Conservation (phyloP, 148 eudicot species). For the Amaranthus hypochondriacus region DNA sequence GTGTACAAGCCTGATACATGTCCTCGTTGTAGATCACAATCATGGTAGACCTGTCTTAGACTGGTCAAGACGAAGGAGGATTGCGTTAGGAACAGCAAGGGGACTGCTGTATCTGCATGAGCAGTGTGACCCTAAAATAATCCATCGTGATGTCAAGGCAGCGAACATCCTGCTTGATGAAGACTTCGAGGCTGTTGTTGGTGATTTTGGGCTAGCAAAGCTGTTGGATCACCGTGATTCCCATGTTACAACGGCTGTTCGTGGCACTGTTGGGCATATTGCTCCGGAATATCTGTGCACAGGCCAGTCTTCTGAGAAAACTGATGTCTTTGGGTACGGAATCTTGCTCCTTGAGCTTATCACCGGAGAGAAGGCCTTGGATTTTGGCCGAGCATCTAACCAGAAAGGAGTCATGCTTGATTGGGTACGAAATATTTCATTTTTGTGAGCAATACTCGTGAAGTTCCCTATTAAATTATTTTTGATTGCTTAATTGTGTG, state of each 20-base stretch:
- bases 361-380: slow-evolving; percentile 82
- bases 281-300: slow-evolving; percentile 92
- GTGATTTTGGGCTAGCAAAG: slow-evolving; percentile 96
- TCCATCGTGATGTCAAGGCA: slow-evolving; percentile 94
- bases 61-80: slow-evolving; percentile 75
- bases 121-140: slow-evolving; percentile 89
- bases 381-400: slow-evolving; percentile 67
- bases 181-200: slow-evolving; percentile 91
- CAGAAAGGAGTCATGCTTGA: slow-evolving; percentile 90
- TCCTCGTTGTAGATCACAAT: slow-evolving; percentile 42
- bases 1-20: no score
- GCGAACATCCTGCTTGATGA: slow-evolving; percentile 90
- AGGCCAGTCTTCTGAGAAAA: slow-evolving; percentile 95
- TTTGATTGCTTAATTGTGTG: neutral
- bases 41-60: slow-evolving; percentile 75
- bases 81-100: slow-evolving; percentile 88
- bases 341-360: slow-evolving; percentile 88
- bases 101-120: slow-evolving; percentile 83
- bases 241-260: slow-evolving; percentile 88
- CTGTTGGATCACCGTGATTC: slow-evolving; percentile 81
- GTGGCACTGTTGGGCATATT: slow-evolving; percentile 94
- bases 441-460: neutral
- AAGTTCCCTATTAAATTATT: neutral
- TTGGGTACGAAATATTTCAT: slow-evolving; percentile 46
- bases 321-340: slow-evolving; percentile 92